These are phyloP conservation scores for Talaromyces sp. DNA, from an alignment of 2,329 filamentous ascomycete genomes.

Conservation along the genomic window DNA sequence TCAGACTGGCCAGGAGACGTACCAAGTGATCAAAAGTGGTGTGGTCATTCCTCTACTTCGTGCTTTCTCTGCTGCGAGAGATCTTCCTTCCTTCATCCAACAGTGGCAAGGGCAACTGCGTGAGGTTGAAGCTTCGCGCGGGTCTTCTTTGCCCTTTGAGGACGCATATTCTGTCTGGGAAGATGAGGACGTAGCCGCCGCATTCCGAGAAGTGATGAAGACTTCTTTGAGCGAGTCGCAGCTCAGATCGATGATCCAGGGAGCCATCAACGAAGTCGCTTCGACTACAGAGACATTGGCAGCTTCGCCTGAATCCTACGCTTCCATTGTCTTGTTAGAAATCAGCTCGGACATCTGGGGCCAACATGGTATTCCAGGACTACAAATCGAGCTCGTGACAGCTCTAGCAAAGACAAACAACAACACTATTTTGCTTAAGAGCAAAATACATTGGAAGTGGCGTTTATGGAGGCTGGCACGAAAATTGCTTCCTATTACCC, in stretches of 20 bases:
- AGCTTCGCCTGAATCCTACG: slow-evolving; percentile 25
- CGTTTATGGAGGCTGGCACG: slow-evolving; percentile 35
- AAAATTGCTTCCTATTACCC: slow-evolving; percentile 27
- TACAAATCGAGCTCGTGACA: slow-evolving; percentile 19
- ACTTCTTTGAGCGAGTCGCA: slow-evolving; percentile 25
- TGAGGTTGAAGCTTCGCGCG: slow-evolving; percentile 30
- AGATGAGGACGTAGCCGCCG: slow-evolving; percentile 37
- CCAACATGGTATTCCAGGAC: slow-evolving; percentile 15
- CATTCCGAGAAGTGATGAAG: slow-evolving; percentile 29
- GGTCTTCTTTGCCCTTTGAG: background rate
- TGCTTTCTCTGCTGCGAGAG: slow-evolving; percentile 37
- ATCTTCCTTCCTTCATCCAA: slow-evolving; percentile 34
- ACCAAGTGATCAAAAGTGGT: slow-evolving; percentile 31
- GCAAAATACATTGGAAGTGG: slow-evolving; percentile 34
- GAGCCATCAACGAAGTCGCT: slow-evolving; percentile 23
- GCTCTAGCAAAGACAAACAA: slow-evolving; percentile 22
- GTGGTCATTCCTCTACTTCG: slow-evolving; percentile 36
- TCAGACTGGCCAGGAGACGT: slow-evolving; percentile 16
- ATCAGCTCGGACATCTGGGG: slow-evolving; percentile 26
- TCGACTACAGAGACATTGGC: slow-evolving; percentile 23
- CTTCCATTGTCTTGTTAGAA: slow-evolving; percentile 31
- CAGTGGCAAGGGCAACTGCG: slow-evolving; percentile 37
- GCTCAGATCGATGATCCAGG: slow-evolving; percentile 25
- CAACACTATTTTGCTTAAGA: slow-evolving; percentile 24
- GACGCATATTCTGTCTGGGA: slow-evolving; percentile 39